Conservation (phyloP, 2,329 filamentous ascomycete genomes). For the Leptographium galeiforme region DNA sequence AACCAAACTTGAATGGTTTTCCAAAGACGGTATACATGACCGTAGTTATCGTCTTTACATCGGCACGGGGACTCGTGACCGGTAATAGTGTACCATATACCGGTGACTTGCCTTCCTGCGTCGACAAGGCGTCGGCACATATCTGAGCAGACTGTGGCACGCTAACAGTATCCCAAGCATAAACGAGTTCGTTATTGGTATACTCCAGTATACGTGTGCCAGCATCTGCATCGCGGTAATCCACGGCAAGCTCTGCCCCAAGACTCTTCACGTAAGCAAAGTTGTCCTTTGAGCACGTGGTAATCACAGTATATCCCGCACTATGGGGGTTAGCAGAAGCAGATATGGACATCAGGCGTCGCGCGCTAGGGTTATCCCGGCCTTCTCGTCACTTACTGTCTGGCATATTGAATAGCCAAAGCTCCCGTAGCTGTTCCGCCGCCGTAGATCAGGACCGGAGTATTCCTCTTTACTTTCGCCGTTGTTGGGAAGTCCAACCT, state of each 20-base stretch:
- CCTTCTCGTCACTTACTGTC: neutral
- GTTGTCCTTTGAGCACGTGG: conserved; percentile 30
- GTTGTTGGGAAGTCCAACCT: conserved; percentile 25
- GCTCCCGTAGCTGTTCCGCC: conserved; percentile 29
- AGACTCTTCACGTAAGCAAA: conserved; percentile 24
- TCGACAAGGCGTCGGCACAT: conserved; percentile 16
- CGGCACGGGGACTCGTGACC: conserved; percentile 16
- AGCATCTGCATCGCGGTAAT: conserved; percentile 25
- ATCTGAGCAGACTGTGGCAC: conserved; percentile 18
- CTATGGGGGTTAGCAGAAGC: neutral
- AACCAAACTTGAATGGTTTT: neutral
- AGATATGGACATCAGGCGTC: neutral
- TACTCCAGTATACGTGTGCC: conserved; percentile 21
- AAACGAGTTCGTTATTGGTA: conserved; percentile 23
- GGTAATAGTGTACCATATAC: conserved; percentile 1
- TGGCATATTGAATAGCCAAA: conserved; percentile 24
- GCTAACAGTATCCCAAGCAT: conserved; percentile 30
- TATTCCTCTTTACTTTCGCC: neutral
- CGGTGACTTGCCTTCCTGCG: neutral
- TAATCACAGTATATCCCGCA: conserved; percentile 25
- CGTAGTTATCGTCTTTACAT: neutral
- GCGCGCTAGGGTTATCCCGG: neutral
- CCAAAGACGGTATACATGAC: conserved; percentile 7
- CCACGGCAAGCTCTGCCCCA: conserved; percentile 31
- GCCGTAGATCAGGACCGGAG: conserved; percentile 27